Conservation (phyloP, 495 filamentous ascomycete genomes). For the Collariella sp. region DNA sequence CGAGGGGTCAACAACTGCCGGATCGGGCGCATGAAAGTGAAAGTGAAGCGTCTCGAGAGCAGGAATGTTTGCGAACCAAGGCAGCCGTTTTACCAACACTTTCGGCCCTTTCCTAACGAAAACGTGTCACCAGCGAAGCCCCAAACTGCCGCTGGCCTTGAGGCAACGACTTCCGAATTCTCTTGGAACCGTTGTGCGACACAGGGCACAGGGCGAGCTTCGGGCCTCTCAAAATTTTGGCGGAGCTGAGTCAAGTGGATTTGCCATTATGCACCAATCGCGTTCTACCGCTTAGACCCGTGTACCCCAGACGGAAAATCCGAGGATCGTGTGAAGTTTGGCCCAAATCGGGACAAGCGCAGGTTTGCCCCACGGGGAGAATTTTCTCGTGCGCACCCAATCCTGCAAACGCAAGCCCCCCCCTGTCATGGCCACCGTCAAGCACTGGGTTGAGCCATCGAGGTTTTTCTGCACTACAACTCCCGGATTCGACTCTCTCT, state of each 20-base stretch:
- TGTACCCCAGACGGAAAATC: slow-evolving; percentile 14
- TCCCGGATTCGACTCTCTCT: background rate
- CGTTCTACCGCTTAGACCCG: slow-evolving; percentile 11
- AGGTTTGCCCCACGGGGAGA: slow-evolving; percentile 13
- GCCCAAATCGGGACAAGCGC: slow-evolving; percentile 3
- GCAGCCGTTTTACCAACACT: background rate
- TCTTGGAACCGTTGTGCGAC: background rate
- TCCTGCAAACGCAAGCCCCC: background rate
- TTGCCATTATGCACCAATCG: slow-evolving; percentile 3
- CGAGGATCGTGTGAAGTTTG: background rate
- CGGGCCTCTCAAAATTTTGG: too few relatives aligned
- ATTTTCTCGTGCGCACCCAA: slow-evolving; percentile 3
- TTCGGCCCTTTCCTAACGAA: background rate
- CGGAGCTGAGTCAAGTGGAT: slow-evolving; percentile 6
- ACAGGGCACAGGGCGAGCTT: background rate
- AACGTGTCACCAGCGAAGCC: background rate
- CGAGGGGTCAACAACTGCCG: background rate
- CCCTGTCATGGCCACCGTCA: background rate
- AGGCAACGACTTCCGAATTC: background rate
- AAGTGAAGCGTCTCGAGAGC: background rate
- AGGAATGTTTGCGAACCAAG: background rate
- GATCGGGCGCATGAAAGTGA: background rate
- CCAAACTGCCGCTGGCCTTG: background rate
- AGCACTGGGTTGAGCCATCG: background rate
- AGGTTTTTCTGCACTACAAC: background rate